Evolutionary conservation across 2,329 filamentous ascomycete genomes (phyloP), one percentile per base, ranked within the genome.

Genomic region (Orbilia ellipsospora): DNA sequence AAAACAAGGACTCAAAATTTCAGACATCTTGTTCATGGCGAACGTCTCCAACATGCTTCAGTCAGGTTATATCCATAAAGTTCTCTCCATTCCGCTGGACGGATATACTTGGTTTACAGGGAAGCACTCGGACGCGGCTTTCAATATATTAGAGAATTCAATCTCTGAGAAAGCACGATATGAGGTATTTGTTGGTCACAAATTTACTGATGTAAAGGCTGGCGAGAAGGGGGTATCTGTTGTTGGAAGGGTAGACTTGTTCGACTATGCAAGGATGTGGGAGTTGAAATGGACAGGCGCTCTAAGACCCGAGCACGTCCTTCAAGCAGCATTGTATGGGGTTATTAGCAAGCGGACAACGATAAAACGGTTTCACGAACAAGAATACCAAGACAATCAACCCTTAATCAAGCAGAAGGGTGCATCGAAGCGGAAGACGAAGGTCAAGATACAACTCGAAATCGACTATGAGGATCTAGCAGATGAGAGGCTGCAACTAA

Each of bases 1-100:
- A 31, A 31, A 65, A 42, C 12, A 69, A 18, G 28, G 45, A 45
- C 72, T 75, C 7, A 44, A 55, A 18, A 59, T 75, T 16, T 69
- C 72, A 4, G 75, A 78, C 50, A 72, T 78, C n/a, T 59, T 78
- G 0, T 78, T 77, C 31, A 70, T 74, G 18, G 75, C 70, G 10
- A 77, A 77, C 40, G 36, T 78, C 26, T 70, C 57, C 4, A 57
- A 63, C n/a, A 74, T 72, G 54, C 42, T 77, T 6, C 42, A 42
- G n/a, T 54, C 45, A 0, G 63, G 63, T n/a, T 74, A 73, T 13
- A 60, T 78, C 4, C 62, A 62, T 42, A 78, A 78, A 45, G 61
- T 78, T 36, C 55, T 77, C 23, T 60, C 60, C 2, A 77, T 78
- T 45, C 77, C 77, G 6, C 31, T 73, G 8, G 63, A 77, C 36